A percentile compares a stretch with the other conserved stretches of the same genome.
Conservation (phyloP, 345 rosid genomes). For the Eucalyptus decipiens region DNA sequence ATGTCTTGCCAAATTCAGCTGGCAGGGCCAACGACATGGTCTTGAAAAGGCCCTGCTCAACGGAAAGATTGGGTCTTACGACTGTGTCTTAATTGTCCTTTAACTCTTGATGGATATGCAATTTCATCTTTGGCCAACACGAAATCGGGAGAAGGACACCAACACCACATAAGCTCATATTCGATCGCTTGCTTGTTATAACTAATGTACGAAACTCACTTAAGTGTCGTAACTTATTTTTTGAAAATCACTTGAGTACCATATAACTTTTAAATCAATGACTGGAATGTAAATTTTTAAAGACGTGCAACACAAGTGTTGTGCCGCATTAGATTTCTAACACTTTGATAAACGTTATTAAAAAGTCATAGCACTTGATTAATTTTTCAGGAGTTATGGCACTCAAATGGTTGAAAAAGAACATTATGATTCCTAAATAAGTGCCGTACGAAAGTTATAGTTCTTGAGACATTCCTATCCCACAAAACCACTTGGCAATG, state of each 20-base stretch:
- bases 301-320: neutral
- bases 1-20: neutral
- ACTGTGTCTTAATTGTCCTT: neutral
- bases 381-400: fast-evolving
- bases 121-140: too few relatives aligned
- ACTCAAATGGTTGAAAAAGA: neutral
- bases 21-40: neutral
- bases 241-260: neutral
- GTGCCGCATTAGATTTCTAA: neutral
- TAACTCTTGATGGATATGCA: too few relatives aligned
- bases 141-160: too few relatives aligned
- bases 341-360: neutral
- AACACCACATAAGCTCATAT: too few relatives aligned
- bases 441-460: too few relatives aligned
- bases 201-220: neutral
- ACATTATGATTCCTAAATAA: too few relatives aligned
- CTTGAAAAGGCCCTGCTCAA: neutral
- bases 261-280: too few relatives aligned
- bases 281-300: too few relatives aligned
- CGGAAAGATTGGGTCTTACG: neutral
- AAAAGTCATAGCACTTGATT: neutral
- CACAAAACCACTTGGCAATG: neutral
- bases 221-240: too few relatives aligned
- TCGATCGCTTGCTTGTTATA: too few relatives aligned
- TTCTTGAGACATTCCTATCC: too few relatives aligned